These are phyloP conservation scores for Cytospora mali DNA, from an alignment of 2,329 filamentous ascomycete species.

Conservation along the genomic window DNA sequence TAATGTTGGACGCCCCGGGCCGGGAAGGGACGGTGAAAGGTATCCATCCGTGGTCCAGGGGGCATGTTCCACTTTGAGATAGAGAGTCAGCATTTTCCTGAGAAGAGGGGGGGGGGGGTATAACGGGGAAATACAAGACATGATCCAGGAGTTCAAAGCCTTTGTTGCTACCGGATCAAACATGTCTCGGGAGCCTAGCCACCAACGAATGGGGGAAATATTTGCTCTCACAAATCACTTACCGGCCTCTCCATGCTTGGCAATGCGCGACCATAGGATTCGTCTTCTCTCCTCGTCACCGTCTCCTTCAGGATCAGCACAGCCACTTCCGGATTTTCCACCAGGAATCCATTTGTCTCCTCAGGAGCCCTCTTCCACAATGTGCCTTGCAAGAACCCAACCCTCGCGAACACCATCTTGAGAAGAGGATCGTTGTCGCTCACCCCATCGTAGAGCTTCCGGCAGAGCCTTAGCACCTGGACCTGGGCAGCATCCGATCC, in stretches of 20 bases:
- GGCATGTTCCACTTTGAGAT: slow-evolving; percentile 8
- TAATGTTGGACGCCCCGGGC: slow-evolving; percentile 4
- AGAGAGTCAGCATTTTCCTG: no score
- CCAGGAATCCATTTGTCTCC: slow-evolving; percentile 46
- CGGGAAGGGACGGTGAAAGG: slow-evolving; percentile 2
- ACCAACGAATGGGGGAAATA: no score
- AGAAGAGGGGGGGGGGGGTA: no score
- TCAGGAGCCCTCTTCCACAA: slow-evolving; percentile 46
- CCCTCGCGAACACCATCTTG: slow-evolving; percentile 52
- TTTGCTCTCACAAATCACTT: no score
- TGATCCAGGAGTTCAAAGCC: no score
- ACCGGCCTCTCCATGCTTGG: slow-evolving; percentile 49
- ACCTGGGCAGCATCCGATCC: slow-evolving; percentile 46
- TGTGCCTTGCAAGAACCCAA: slow-evolving; percentile 50
- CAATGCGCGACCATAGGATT: slow-evolving; percentile 39
- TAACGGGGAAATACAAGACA: no score
- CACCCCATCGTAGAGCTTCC: slow-evolving; percentile 47
- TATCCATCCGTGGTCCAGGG: background rate
- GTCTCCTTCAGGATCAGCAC: slow-evolving; percentile 52
- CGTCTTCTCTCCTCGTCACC: slow-evolving; percentile 46
- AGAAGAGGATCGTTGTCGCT: slow-evolving; percentile 47
- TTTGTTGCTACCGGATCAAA: no score
- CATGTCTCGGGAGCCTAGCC: no score
- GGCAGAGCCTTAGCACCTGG: slow-evolving; percentile 48
- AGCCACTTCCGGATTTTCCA: slow-evolving; percentile 49